Percentiles rank a stretch among this genome's conserved stretches.
These are phyloP conservation scores for Knoxia roxburghii DNA, from an alignment of 257 asterid species.

Conservation along the genomic window DNA sequence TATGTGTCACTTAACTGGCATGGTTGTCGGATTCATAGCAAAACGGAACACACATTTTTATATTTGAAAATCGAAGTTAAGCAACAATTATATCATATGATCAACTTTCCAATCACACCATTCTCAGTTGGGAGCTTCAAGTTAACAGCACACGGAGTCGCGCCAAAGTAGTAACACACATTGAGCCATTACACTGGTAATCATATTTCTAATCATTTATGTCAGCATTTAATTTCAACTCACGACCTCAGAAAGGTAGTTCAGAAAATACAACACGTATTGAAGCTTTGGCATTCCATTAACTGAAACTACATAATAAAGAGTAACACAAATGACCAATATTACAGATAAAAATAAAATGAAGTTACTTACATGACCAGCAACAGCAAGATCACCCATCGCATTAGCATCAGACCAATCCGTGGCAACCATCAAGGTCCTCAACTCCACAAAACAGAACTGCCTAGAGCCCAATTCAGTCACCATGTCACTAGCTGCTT, in stretches of 20 bases:
- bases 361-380: constrained; percentile 68
- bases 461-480: constrained; percentile 51
- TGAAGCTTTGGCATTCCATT: not conserved
- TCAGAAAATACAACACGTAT: not conserved
- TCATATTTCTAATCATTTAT: not conserved
- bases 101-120: not conserved
- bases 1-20: not conserved
- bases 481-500: constrained; percentile 57
- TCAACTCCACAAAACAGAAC: constrained; percentile 72
- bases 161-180: not conserved
- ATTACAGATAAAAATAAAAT: not conserved
- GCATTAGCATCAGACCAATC: constrained; percentile 77
- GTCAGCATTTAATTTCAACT: too few relatives aligned
- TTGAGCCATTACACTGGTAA: not conserved
- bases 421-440: constrained; percentile 97
- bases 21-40: not conserved
- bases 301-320: not conserved
- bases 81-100: not conserved
- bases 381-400: constrained; percentile 86
- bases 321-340: not conserved
- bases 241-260: not conserved
- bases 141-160: not conserved
- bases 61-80: not conserved
- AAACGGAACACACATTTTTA: not conserved
- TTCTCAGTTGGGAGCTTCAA: not conserved